A percentile compares a stretch with the other conserved stretches of the same genome.
phyloP scores from a whole-genome alignment of 352 stramenopile species.

The Pythium rishiriense region DNA sequence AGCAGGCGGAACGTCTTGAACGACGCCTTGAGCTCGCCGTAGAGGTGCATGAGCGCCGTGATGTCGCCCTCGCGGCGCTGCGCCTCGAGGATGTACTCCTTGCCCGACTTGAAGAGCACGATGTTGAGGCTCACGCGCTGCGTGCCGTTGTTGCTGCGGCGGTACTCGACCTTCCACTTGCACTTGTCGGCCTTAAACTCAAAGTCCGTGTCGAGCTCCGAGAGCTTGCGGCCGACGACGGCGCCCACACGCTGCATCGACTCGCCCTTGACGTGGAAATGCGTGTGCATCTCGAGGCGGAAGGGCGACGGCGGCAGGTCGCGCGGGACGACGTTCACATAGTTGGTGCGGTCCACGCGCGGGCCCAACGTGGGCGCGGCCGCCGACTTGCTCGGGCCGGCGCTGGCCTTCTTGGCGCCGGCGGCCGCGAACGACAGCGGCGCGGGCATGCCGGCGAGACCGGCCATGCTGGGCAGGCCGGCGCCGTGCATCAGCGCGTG shows the following conservation, averaged over 20 bases:
- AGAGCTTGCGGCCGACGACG: conserved; percentile 79
- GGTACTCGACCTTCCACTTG: conserved; percentile 89
- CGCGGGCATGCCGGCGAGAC: conserved; percentile 32
- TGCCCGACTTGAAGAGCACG: conserved; percentile 68
- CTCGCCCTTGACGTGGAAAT: conserved; percentile 86
- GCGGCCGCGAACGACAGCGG: conserved; percentile 42
- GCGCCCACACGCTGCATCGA: conserved; percentile 74
- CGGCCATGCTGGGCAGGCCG: conserved; percentile 24
- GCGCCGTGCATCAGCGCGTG: conserved; percentile 30
- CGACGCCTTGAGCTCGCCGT: conserved; percentile 71
- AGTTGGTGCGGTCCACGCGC: conserved; percentile 76
- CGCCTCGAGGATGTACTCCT: conserved; percentile 78
- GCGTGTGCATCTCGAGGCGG: conserved; percentile 83
- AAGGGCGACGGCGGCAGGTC: conserved; percentile 77
- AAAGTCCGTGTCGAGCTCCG: conserved; percentile 84
- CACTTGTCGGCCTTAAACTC: conserved; percentile 84
- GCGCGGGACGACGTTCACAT: conserved; percentile 62
- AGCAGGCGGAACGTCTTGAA: conserved; percentile 80
- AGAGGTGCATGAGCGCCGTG: conserved; percentile 77
- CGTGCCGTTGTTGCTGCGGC: conserved; percentile 38
- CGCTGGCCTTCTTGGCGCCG: conserved; percentile 40
- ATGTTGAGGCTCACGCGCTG: conserved; percentile 82
- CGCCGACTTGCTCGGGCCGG: conserved; percentile 27
- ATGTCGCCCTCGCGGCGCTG: conserved; percentile 81
- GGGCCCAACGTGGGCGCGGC: conserved; percentile 47